Base-by-base conservation (phyloP, 2,329 filamentous ascomycete species). In the Colletotrichum scovillei region DNA sequence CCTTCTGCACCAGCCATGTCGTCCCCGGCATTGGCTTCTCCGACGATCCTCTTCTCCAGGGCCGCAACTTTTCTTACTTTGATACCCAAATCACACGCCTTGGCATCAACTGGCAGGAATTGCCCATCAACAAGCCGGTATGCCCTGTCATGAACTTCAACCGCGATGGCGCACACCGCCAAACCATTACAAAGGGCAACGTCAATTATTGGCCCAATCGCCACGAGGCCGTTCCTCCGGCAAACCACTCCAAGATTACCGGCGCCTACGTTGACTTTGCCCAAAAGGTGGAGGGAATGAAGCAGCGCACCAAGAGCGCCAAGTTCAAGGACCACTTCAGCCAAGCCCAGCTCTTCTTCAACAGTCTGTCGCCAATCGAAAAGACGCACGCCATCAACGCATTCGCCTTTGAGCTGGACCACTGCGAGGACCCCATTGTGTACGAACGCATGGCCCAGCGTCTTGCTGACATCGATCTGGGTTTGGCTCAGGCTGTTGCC, bases 161-260 rank as follows among this genome's bases (percentile, higher is more conserved):
- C 82, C 91, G 94, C 0, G 94, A 97, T 71, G 94, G 94, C 3
- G 88, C 89, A 6, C 89, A 92, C 78, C 88, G 92, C 4, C 94
- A 96, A 81, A 91, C 88, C 4, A 95, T 97, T 76, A 90, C 88
- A 26, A 92, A 92, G 78, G 92, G 93, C 59, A 91, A 88, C 0
- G 90, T 93, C 76, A 95, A 95, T 83, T 95, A 95, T 83, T 95
- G 92, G 92, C 93, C 93, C 0, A 95, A 95, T 82, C 88, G 93
- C 3, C 92, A 90, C 78, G 87, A 89, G 1, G 85, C 87, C 1
- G 85, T 88, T 12, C 92, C 92, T 0, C 92, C 94, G 0, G 91
- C 92, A 0, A 71, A 73, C 12, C 71, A 73, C 16, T 87, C 85
- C 0, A 78, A 83, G 3, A 82, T 88, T 1, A 89, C 95, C 75